Conservation (phyloP, 2,329 filamentous ascomycete genomes). For the Colletotrichum godetiae region DNA sequence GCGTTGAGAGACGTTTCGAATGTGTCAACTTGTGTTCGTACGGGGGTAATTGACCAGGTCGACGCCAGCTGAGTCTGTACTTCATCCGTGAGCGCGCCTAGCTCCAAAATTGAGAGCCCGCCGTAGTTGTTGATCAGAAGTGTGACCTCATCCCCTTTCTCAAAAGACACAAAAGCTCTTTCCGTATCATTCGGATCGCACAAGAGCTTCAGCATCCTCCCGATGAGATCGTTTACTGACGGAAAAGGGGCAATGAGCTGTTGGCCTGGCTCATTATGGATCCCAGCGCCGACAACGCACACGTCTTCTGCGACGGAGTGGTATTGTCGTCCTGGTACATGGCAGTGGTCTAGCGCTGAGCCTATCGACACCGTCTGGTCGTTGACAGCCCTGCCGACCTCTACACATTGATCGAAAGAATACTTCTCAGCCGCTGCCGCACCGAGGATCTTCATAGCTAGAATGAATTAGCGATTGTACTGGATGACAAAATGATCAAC, state of each 20-base stretch:
- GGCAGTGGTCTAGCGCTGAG: slow-evolving; percentile 76
- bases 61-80: slow-evolving; percentile 58
- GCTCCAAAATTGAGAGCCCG: slow-evolving; percentile 64
- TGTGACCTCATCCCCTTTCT: slow-evolving; percentile 55
- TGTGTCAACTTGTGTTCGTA: slow-evolving; percentile 57
- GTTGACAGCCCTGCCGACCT: slow-evolving; percentile 67
- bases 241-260: slow-evolving; percentile 51
- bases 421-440: slow-evolving; percentile 71
- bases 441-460: slow-evolving; percentile 77
- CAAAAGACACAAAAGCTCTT: slow-evolving; percentile 62
- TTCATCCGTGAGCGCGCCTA: slow-evolving; percentile 65
- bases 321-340: slow-evolving; percentile 73
- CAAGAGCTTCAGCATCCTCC: slow-evolving; percentile 63
- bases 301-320: slow-evolving; percentile 54
- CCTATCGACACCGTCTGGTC: slow-evolving; percentile 73
- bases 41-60: slow-evolving; percentile 60
- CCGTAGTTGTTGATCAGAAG: slow-evolving; percentile 70
- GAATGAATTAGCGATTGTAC: slow-evolving; percentile 45
- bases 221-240: slow-evolving; percentile 49
- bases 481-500: too few relatives aligned
- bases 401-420: slow-evolving; percentile 66
- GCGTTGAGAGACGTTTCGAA: slow-evolving; percentile 67
- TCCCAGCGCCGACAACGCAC: slow-evolving; percentile 63
- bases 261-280: slow-evolving; percentile 58
- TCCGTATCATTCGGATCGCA: slow-evolving; percentile 64